Evolutionary conservation across 768 basidiomycete genomes (phyloP).

Genomic region (Boletus coccyginus): DNA sequence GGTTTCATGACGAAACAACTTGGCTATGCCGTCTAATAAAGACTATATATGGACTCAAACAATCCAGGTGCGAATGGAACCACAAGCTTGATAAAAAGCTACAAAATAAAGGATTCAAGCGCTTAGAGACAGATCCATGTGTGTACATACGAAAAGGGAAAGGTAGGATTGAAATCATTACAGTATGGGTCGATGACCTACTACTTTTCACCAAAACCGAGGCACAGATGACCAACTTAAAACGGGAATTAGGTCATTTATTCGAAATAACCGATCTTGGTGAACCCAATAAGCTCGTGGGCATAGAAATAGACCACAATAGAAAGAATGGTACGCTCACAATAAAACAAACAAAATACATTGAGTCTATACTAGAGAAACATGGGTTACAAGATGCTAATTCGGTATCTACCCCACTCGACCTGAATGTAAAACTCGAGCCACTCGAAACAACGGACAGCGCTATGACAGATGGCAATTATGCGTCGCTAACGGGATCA

Average conservation of each 20-base stretch:
- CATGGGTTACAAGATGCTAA: too few relatives aligned
- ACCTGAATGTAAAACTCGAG: background rate
- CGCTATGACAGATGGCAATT: background rate
- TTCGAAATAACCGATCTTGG: background rate
- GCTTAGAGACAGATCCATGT: background rate
- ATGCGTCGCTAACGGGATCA: constrained; percentile 9
- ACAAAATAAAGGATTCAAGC: background rate
- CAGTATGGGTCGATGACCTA: background rate
- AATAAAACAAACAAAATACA: too few relatives aligned
- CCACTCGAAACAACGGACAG: background rate
- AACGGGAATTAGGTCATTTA: background rate
- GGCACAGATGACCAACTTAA: background rate
- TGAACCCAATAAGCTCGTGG: background rate
- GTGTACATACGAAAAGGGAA: background rate
- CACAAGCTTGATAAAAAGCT: constrained; percentile 11
- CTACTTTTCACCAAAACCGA: background rate
- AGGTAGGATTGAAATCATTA: background rate
- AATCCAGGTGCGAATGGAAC: constrained; percentile 31
- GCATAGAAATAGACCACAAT: background rate
- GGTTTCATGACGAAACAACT: constrained; percentile 14
- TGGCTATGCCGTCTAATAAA: constrained; percentile 20
- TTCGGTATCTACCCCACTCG: background rate
- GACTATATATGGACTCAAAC: constrained; percentile 32
- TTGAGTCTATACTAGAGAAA: too few relatives aligned
- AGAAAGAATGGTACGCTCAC: background rate